Conservation (phyloP, 2,329 filamentous ascomycete genomes). For the Sordariomycetes sp. region DNA sequence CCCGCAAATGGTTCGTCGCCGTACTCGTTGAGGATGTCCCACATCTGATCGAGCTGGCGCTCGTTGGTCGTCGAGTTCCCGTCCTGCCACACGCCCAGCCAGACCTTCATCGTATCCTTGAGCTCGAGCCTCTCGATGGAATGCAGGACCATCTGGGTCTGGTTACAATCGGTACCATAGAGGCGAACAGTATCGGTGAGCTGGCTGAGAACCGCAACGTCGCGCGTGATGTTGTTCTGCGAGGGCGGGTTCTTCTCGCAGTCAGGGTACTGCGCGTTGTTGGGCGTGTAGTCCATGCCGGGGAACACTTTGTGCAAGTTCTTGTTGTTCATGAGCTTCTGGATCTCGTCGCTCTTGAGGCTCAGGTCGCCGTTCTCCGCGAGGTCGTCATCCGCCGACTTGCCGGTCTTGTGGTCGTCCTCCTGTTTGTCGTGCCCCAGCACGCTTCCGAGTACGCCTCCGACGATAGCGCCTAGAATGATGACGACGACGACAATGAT, state of each 20-base stretch:
- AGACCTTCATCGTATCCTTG: slow-evolving; percentile 65
- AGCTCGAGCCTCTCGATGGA: slow-evolving; percentile 64
- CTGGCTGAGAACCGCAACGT: slow-evolving; percentile 80
- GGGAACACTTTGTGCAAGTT: slow-evolving; percentile 87
- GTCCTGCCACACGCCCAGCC: slow-evolving; percentile 92
- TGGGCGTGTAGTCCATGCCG: slow-evolving; percentile 87
- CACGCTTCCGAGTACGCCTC: slow-evolving; percentile 61
- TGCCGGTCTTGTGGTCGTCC: slow-evolving; percentile 15
- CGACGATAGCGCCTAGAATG: slow-evolving; percentile 57
- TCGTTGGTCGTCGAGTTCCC: slow-evolving; percentile 69
- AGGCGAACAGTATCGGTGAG: slow-evolving; percentile 78
- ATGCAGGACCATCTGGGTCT: slow-evolving; percentile 85
- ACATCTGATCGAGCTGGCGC: slow-evolving; percentile 75
- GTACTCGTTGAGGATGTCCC: slow-evolving; percentile 62
- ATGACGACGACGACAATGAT: slow-evolving; percentile 49
- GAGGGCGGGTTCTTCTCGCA: slow-evolving; percentile 67
- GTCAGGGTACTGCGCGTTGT: slow-evolving; percentile 80
- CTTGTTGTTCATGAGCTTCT: slow-evolving; percentile 65
- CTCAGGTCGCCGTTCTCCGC: slow-evolving; percentile 55
- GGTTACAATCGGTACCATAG: slow-evolving; percentile 95
- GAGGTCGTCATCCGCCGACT: slow-evolving; percentile 46
- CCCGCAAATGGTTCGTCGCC: slow-evolving; percentile 59
- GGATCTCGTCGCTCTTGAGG: slow-evolving; percentile 66
- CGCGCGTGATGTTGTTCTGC: slow-evolving; percentile 89
- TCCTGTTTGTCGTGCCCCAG: slow-evolving; percentile 30